These are phyloP conservation scores for Diaporthe ampelina DNA, from an alignment of 2,329 filamentous ascomycete genomes.

Conservation along the genomic window DNA sequence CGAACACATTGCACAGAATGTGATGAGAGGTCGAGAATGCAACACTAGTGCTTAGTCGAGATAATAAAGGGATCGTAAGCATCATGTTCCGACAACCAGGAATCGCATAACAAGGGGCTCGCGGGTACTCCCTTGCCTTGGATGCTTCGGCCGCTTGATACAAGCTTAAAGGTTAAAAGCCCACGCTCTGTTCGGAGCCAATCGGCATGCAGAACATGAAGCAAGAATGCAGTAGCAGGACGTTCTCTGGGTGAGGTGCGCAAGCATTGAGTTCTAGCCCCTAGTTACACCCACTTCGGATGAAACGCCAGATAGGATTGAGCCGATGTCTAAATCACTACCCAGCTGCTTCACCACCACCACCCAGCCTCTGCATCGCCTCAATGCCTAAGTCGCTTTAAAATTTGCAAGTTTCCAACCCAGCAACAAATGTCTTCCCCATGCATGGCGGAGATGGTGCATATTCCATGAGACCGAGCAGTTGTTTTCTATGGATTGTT, in stretches of 20 bases:
- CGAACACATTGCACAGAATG: background rate
- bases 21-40: no score
- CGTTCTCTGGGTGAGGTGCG: background rate
- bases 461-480: background rate
- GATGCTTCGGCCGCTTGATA: slow-evolving; percentile 11
- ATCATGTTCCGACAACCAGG: background rate
- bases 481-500: no score
- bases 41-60: background rate
- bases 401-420: background rate
- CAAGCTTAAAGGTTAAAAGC: background rate
- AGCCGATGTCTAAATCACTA: slow-evolving; percentile 8
- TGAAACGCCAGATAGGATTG: slow-evolving; percentile 17
- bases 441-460: no score
- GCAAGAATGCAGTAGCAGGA: background rate
- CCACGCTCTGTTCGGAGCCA: background rate
- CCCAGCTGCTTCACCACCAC: background rate
- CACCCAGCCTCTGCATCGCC: background rate
- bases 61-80: background rate
- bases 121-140: slow-evolving; percentile 7
- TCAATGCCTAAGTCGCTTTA: background rate
- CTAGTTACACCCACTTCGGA: slow-evolving; percentile 19
- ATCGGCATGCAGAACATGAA: slow-evolving; percentile 3
- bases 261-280: background rate
- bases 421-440: background rate
- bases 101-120: slow-evolving; percentile 2